These are phyloP conservation scores for Aspergillus sp. DNA, from an alignment of 2,329 filamentous ascomycete species.

Conservation along the genomic window DNA sequence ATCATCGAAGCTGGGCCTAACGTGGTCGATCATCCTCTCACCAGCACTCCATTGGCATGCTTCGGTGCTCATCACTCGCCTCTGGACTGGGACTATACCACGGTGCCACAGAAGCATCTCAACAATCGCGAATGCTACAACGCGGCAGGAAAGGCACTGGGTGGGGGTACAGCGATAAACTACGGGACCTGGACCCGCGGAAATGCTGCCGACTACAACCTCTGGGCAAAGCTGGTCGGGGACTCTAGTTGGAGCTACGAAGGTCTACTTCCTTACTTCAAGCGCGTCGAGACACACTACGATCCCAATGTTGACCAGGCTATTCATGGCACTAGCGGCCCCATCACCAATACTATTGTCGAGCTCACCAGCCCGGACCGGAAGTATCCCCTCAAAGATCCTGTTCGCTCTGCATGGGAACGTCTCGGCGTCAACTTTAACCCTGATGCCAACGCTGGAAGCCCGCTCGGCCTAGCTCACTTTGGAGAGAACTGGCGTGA, in stretches of 20 bases:
- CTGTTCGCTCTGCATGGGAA: slow-evolving; percentile 42
- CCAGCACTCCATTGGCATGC: slow-evolving; percentile 12
- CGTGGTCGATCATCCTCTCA: slow-evolving; percentile 11
- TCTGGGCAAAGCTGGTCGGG: slow-evolving; percentile 46
- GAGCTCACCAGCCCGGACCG: slow-evolving; percentile 29
- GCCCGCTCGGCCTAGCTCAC: slow-evolving; percentile 32
- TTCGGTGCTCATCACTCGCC: slow-evolving; percentile 21
- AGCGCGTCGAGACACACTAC: slow-evolving; percentile 41
- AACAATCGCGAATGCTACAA: slow-evolving; percentile 30
- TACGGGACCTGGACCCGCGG: slow-evolving; percentile 49
- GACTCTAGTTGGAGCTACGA: slow-evolving; percentile 52
- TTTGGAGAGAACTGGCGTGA: slow-evolving; percentile 32
- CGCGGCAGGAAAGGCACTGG: slow-evolving; percentile 42
- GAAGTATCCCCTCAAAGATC: slow-evolving; percentile 42
- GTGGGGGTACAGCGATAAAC: slow-evolving; percentile 47
- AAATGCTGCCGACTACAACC: slow-evolving; percentile 48
- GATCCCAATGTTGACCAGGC: slow-evolving; percentile 21
- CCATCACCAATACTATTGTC: slow-evolving; percentile 23
- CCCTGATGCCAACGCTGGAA: slow-evolving; percentile 30
- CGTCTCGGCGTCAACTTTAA: slow-evolving; percentile 32
- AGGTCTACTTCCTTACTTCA: slow-evolving; percentile 51
- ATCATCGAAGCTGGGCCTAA: slow-evolving; percentile 38
- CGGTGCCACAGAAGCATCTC: slow-evolving; percentile 33
- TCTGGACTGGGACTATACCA: slow-evolving; percentile 30
- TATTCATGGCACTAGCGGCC: slow-evolving; percentile 32